Conservation (phyloP, 2,329 filamentous ascomycete genomes). For the Botrytis byssoidea region DNA sequence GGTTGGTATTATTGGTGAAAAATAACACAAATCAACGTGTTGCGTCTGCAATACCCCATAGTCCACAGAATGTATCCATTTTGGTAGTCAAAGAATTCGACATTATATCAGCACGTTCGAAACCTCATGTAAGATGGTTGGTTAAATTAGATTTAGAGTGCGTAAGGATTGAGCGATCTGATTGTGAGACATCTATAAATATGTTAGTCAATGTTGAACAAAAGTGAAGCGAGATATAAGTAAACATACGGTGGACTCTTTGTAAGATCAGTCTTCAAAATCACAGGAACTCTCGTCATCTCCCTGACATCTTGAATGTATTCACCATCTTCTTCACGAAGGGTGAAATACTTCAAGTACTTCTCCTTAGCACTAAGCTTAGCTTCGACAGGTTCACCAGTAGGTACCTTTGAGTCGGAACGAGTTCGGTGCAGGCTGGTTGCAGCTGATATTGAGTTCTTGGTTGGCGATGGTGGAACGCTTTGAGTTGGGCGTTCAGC, state of each 20-base stretch:
- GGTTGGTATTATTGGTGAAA: neutral
- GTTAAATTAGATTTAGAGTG: conserved; percentile 39
- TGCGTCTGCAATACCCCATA: neutral
- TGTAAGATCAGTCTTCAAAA: conserved; percentile 94
- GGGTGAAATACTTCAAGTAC: conserved; percentile 83
- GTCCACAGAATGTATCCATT: conserved; percentile 23
- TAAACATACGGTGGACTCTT: conserved; percentile 97
- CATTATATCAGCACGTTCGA: conserved; percentile 16
- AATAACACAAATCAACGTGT: neutral
- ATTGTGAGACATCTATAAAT: conserved; percentile 72
- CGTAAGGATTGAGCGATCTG: conserved; percentile 77
- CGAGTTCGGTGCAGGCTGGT: conserved; percentile 80
- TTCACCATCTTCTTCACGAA: conserved; percentile 89
- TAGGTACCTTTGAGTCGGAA: conserved; percentile 88
- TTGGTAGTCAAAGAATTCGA: neutral
- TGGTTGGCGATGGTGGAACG: conserved; percentile 86
- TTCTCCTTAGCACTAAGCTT: conserved; percentile 93
- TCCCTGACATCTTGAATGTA: conserved; percentile 98
- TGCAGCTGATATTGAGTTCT: conserved; percentile 64
- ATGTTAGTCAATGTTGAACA: conserved; percentile 42
- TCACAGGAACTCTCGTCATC: conserved; percentile 96
- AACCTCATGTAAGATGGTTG: conserved; percentile 3
- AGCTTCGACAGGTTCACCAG: conserved; percentile 70
- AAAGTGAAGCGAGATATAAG: neutral
- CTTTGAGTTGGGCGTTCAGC: conserved; percentile 90